Base-by-base conservation (phyloP, 2,329 filamentous ascomycete species). In the Phyllosticta ampelicida region DNA sequence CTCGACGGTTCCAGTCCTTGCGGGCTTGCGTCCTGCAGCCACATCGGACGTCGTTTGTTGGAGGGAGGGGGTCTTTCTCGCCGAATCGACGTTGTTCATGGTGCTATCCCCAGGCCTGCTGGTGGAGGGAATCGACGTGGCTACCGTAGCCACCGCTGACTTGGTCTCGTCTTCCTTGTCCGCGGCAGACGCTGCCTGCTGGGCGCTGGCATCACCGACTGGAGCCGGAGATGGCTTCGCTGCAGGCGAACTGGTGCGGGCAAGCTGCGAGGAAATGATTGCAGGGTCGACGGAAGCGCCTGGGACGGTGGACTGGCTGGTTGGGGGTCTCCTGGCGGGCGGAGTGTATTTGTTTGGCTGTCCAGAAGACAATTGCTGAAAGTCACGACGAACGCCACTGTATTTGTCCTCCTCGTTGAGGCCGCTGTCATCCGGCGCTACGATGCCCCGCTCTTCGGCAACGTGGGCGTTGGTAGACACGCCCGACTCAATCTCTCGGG, bases 381-480 rank as follows among this genome's bases (percentile, higher is more conserved):
- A 87, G 58, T 77, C 75, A 63, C 92, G 85, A 62, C 86, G 86
- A 58, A 99, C 94, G 69, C 92, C 92, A 68, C 91, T 96, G 74
- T 97, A 97, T 84, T 94, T 96, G 69, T 95, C 91, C 75, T 99
- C 94, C 73, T 99, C 94, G 63, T 96, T 89, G 26, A 80, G 73
- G 13, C 83, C 86, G 60, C 81, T 84, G 55, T 85, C 84, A 55
- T 86, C 81, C 48, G 82, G 80, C 9, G 79, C 77, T 11, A 80
- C 80, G n/a, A 83, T 77, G 55, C 90, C 81, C 67, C 91, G 86
- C 76, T 99, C 94, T 73, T 97, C 94, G 3, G 89, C 88, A 60
- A 96, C 82, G 68, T 99, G 94, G 4, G 86, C 76, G 57, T 94
- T 96, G 36, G 82, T 80, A 8, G 89, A 78, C 18, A 79, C 77